phyloP scores from a whole-genome alignment of 257 asterid genomes.

The Cruciata laevipes region DNA sequence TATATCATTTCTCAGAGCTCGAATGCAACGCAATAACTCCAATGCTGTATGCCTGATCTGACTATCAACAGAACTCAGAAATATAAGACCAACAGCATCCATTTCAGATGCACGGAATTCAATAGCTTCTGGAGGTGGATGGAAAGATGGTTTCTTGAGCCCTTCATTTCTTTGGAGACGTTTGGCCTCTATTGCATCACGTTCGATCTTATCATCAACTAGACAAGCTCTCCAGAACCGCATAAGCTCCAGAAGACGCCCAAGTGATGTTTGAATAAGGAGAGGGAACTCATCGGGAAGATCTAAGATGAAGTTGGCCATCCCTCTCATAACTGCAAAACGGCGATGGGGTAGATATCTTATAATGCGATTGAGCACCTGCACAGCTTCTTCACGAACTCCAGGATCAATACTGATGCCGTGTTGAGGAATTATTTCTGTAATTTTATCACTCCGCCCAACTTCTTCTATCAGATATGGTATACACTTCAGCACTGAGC shows the following conservation, averaged over 20 bases:
- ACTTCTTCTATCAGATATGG: conserved; percentile 99
- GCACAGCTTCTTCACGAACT: conserved; percentile 97
- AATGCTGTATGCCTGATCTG: conserved; percentile 97
- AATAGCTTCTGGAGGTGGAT: conserved; percentile 67
- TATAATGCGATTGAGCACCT: conserved; percentile 88
- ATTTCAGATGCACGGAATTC: conserved; percentile 93
- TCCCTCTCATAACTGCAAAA: conserved; percentile 96
- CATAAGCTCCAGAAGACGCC: conserved; percentile 96
- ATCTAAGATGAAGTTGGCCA: conserved; percentile 78
- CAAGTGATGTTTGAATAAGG: conserved; percentile 93
- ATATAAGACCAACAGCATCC: conserved; percentile 97
- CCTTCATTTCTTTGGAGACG: conserved; percentile 83
- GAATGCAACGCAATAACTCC: conserved; percentile 93
- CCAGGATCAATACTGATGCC: conserved; percentile 99
- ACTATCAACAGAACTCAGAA: conserved; percentile 95
- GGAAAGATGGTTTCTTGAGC: conserved; percentile 81
- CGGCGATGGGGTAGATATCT: conserved; percentile 95
- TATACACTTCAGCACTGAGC: conserved; percentile 95
- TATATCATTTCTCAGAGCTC: conserved; percentile 82
- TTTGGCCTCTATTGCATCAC: conserved; percentile 51
- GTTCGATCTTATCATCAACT: conserved; percentile 57
- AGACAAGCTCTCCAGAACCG: conserved; percentile 97
- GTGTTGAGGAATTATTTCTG: conserved; percentile 97
- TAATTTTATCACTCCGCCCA: conserved; percentile 90
- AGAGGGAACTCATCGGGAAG: conserved; percentile 99